Base-by-base conservation (phyloP, 1,139 yeast species). In the Pichia terricola region DNA sequence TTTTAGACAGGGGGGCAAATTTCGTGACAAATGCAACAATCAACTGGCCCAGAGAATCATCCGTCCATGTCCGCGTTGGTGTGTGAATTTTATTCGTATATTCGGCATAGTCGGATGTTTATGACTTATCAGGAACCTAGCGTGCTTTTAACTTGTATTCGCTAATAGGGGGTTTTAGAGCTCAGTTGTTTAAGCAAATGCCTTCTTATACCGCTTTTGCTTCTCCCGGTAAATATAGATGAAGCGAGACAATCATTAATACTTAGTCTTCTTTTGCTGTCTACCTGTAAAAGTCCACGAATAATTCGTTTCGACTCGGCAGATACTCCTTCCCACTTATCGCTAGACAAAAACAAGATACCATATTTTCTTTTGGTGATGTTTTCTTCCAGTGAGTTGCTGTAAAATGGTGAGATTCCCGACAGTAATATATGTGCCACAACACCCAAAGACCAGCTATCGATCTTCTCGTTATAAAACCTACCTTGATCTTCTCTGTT, bases 401-500 rank as follows among this genome's bases (percentile, higher is more conserved):
- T 70, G 53, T 72, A 75, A 54, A 79, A 79, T 4, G 86, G 85
- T 0, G 85, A 78, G 1, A 77, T 66, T 0, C 84, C 85, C 35
- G 75, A 71, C 9, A 68, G 58, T 59, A 80, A 62, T 22, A 79
- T 74, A 58, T 77, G 79, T 3, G 70, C 55, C 26, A 79, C 70
- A 0, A 80, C 70, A 0, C 86, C 87, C 6, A 79, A 54, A 1
- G 86, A 79, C 88, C 87, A 80, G 40, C 77, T 60, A 57, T 81
- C 87, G 54, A 84, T 79, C 53, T 75, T 77, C 35, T 60, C 64
- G 43, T 68, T 72, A 53, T 47, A 49, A 7, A 26, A 9, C 26
- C 40, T 37, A 37, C 39, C 42, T 37, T 45, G 43, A n/a, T 39
- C 38, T 16, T 35, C 37, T 26, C 5, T 11, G 7, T 31, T 27